Conservation (phyloP, 2,329 filamentous ascomycete genomes). For the Colletotrichum tanaceti region DNA sequence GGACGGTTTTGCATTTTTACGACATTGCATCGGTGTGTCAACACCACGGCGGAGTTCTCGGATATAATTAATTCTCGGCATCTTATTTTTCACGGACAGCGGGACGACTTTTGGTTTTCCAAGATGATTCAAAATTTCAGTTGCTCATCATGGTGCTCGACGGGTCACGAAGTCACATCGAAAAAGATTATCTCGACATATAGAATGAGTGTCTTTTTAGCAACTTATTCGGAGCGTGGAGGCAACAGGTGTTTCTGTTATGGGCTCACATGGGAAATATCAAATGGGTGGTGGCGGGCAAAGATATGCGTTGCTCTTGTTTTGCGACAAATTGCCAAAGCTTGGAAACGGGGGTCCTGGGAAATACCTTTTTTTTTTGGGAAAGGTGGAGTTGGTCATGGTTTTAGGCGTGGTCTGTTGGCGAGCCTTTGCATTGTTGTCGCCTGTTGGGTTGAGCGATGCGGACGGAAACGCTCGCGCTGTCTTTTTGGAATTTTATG, state of each 20-base stretch:
- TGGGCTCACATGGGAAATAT: slow-evolving; percentile 49
- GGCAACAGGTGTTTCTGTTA: slow-evolving; percentile 53
- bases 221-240: slow-evolving; percentile 45
- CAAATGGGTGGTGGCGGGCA: slow-evolving; percentile 48
- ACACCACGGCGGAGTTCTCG: slow-evolving; percentile 57
- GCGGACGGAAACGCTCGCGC: slow-evolving; percentile 14
- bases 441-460: slow-evolving; percentile 19
- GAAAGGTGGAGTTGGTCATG: slow-evolving; percentile 53
- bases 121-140: slow-evolving; percentile 56
- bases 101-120: slow-evolving; percentile 51
- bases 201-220: slow-evolving; percentile 59
- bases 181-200: slow-evolving; percentile 62
- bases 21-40: slow-evolving; percentile 62
- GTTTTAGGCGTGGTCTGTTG: slow-evolving; percentile 34
- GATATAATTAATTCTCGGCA: slow-evolving; percentile 44
- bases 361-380: slow-evolving; percentile 39
- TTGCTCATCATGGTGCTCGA: slow-evolving; percentile 48
- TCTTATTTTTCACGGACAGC: slow-evolving; percentile 50
- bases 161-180: slow-evolving; percentile 42
- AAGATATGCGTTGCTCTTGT: slow-evolving; percentile 49
- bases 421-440: slow-evolving; percentile 44
- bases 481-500: slow-evolving; percentile 26
- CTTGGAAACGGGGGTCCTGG: slow-evolving; percentile 44
- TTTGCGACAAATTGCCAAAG: slow-evolving; percentile 45
- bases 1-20: slow-evolving; percentile 59